Percentiles rank a stretch among this genome's conserved stretches.
These are phyloP conservation scores for Schizothecium vesticola DNA, from an alignment of 495 filamentous ascomycete species.

Conservation along the genomic window DNA sequence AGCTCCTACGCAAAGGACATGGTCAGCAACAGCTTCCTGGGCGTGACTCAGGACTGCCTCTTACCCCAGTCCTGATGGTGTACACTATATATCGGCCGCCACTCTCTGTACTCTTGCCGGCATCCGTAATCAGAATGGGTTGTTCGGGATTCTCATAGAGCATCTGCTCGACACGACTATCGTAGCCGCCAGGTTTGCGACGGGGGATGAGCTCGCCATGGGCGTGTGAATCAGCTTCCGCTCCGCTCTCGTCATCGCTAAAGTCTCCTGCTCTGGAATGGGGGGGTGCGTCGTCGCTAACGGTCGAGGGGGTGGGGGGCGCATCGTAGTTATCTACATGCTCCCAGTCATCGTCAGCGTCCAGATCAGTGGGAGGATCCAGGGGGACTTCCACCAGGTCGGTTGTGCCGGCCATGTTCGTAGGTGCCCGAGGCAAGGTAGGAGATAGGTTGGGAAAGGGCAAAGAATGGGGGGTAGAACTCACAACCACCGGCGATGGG, in stretches of 20 bases:
- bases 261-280: slow-evolving; percentile 20
- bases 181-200: slow-evolving; percentile 79
- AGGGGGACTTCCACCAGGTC: slow-evolving; percentile 25
- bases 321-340: slow-evolving; percentile 41
- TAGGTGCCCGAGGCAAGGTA: background rate
- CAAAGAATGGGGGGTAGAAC: slow-evolving; percentile 12
- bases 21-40: slow-evolving; percentile 13
- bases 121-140: slow-evolving; percentile 82
- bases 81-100: slow-evolving; percentile 89
- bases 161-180: slow-evolving; percentile 92
- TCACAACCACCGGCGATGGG: slow-evolving; percentile 50
- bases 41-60: slow-evolving; percentile 18
- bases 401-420: slow-evolving; percentile 31
- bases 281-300: slow-evolving; percentile 36
- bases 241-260: slow-evolving; percentile 33
- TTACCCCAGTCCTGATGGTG: slow-evolving; percentile 89
- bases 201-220: slow-evolving; percentile 43
- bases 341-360: slow-evolving; percentile 38
- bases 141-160: slow-evolving; percentile 91
- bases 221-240: slow-evolving; percentile 54
- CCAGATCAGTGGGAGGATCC: background rate
- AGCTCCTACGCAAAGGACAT: slow-evolving; percentile 59
- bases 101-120: slow-evolving; percentile 91
- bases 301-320: slow-evolving; percentile 40
- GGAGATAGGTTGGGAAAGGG: background rate